phyloP scores from a whole-genome alignment of 2,329 filamentous ascomycete species.

The Myriangium duriaei region DNA sequence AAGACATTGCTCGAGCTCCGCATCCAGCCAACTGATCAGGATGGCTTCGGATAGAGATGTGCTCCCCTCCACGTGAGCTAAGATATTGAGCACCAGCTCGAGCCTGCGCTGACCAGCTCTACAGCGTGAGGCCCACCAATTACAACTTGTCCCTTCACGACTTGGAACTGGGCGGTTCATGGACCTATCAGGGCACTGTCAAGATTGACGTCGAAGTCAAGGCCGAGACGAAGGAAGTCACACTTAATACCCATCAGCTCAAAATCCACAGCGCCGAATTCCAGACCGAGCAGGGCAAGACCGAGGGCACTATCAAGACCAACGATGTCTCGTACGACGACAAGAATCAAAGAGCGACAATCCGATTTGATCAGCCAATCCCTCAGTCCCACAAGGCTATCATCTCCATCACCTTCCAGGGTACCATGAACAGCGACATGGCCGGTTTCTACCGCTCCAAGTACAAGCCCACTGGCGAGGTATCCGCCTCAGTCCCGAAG shows the following conservation, averaged over 20 bases:
- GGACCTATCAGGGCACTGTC: conserved; percentile 77
- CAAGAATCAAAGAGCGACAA: conserved; percentile 68
- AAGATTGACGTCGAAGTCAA: conserved; percentile 65
- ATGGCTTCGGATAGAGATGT: conserved; percentile 37
- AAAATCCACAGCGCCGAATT: conserved; percentile 59
- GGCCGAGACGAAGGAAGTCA: conserved; percentile 60
- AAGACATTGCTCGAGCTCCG: background rate
- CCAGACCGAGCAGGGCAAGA: conserved; percentile 44
- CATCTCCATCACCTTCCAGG: conserved; percentile 62
- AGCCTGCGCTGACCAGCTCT: background rate
- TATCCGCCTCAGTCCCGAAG: conserved; percentile 64
- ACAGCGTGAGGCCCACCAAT: conserved; percentile 66
- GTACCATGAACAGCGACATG: conserved; percentile 85
- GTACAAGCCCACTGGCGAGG: conserved; percentile 68
- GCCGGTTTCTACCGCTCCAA: conserved; percentile 87
- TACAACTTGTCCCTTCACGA: conserved; percentile 74
- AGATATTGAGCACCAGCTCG: too few species aligned
- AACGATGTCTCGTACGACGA: conserved; percentile 67
- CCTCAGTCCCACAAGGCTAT: conserved; percentile 52
- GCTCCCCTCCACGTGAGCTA: conserved; percentile 31
- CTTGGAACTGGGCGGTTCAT: conserved; percentile 57
- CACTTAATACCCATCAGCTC: conserved; percentile 76
- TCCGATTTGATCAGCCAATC: conserved; percentile 63
- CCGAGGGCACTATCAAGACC: conserved; percentile 45
- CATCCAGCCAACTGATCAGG: conserved; percentile 22